Evolutionary conservation across 495 filamentous ascomycete genomes (phyloP), one percentile per base, ranked within the genome.

Genomic region (Penicillium nucicola): DNA sequence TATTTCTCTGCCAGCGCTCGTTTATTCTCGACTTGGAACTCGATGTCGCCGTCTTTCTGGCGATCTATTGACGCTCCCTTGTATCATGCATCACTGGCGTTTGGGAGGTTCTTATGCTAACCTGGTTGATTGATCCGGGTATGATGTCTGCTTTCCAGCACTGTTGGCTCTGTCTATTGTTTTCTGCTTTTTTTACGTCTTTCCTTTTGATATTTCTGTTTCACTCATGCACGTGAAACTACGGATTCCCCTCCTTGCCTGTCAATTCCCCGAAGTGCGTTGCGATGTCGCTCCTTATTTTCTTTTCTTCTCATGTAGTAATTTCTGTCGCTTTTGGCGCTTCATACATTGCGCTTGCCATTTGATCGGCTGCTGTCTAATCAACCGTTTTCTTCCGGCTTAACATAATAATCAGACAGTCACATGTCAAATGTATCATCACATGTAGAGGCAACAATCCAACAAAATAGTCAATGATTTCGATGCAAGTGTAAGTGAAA

Each of bases 1-100:
- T 35, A 42, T 52, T 62, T 65, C 50, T 57, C 55, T 54, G 51
- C 49, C 61, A 63, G 56, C 62, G 57, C 52, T 64, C 49, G 54
- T 45, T 57, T 52, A 60, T 19, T 56, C 42, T 45, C 54, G 52
- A 51, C 50, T 57, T 64, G 57, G 52, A 55, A 50, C 54, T 55
- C 56, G 53, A 51, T 58, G 33, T 43, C 32, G 39, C 41, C 47
- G 32, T 58, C n/a, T 30, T 53, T 47, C 20, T 23, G 28, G 36
- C 47, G 45, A 22, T 33, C 39, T 54, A 32, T 53, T 34, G 52
- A 51, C 45, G 42, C 34, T 57, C 63, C 56, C 58, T 59, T 64
- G 62, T 65, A 69, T 65, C 58, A 71, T 74, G 71, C 71, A 74
- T 74, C 61, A 68, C 52, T 62, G 71, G 71, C 65, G 71, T 71